A percentile compares a stretch with the other conserved stretches of the same genome.
Evolutionary conservation across 305 asterid genomes (phyloP).

Genomic region (Ruellia speciosa): DNA sequence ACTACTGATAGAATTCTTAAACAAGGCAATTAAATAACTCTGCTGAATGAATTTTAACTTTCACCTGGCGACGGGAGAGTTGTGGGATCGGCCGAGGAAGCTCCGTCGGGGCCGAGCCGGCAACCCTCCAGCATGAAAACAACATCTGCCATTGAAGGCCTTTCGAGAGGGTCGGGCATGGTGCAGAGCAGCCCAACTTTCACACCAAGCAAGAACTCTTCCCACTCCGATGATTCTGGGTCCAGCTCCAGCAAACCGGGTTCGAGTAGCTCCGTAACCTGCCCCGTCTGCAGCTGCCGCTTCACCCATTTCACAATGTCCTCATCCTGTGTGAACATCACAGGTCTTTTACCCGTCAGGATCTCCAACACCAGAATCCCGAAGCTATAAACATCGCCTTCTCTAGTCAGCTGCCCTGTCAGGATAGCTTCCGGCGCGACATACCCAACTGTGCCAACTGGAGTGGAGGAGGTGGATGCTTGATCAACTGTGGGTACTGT

Average conservation of each 20-base stretch:
- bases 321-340: constrained; percentile 44
- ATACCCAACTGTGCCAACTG: constrained; percentile 53
- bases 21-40: too few species aligned
- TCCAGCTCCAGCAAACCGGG: constrained; percentile 70
- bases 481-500: constrained; percentile 38
- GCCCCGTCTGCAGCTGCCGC: constrained; percentile 53
- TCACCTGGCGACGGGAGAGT: constrained; percentile 20
- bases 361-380: constrained; percentile 58
- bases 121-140: constrained; percentile 77
- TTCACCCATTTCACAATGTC: constrained; percentile 64
- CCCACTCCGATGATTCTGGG: constrained; percentile 76
- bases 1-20: too few species aligned
- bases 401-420: constrained; percentile 42
- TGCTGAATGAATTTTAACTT: too few species aligned
- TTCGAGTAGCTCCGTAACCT: constrained; percentile 50
- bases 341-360: constrained; percentile 49
- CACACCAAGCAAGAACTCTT: constrained; percentile 58
- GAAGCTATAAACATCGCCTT: constrained; percentile 55
- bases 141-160: constrained; percentile 60
- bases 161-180: constrained; percentile 52
- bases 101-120: constrained; percentile 46
- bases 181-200: constrained; percentile 72
- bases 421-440: constrained; percentile 44
- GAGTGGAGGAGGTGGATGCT: constrained; percentile 52
- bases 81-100: constrained; percentile 65